Evolutionary conservation across 176 grass and related monocot genomes (phyloP).

Genomic region (Saccharum officinarum): DNA sequence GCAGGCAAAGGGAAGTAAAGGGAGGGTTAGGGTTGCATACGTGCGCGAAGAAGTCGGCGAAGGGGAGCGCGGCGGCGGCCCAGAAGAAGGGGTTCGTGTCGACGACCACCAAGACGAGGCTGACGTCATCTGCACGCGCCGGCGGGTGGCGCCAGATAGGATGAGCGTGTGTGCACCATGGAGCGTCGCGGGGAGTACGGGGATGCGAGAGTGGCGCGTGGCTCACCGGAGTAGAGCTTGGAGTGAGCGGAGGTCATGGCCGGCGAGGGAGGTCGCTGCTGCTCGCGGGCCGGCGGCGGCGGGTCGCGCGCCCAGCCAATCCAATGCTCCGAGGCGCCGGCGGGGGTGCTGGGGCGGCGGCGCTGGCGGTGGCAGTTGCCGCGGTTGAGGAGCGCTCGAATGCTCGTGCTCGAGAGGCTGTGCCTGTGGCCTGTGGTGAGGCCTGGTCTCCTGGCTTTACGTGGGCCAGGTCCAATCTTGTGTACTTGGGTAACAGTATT

Average conservation of each 20-base stretch:
- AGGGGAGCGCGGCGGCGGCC: conserved; percentile 58
- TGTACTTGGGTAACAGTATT: not conserved
- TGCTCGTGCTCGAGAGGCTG: not conserved
- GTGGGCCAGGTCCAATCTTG: not conserved
- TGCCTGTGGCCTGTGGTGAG: no score
- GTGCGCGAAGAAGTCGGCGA: conserved; percentile 75
- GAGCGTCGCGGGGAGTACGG: not conserved
- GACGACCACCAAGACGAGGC: conserved; percentile 72
- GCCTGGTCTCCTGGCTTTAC: not conserved
- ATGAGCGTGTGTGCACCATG: not conserved
- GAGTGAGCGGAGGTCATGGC: conserved; percentile 53
- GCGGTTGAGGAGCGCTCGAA: not conserved
- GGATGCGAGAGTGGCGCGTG: not conserved
- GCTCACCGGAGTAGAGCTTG: conserved; percentile 76
- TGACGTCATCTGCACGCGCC: conserved; percentile 69
- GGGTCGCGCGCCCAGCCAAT: not conserved
- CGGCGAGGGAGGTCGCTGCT: not conserved
- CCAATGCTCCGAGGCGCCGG: not conserved
- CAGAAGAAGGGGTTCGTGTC: conserved; percentile 97
- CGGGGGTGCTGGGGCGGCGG: not conserved
- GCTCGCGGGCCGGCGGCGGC: not conserved
- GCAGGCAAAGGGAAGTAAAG: not conserved
- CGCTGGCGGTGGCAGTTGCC: not conserved
- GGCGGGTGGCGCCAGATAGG: not conserved
- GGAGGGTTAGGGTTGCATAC: conserved; percentile 44